phyloP scores from a whole-genome alignment of 345 rosid genomes.

The Populus davidiana region DNA sequence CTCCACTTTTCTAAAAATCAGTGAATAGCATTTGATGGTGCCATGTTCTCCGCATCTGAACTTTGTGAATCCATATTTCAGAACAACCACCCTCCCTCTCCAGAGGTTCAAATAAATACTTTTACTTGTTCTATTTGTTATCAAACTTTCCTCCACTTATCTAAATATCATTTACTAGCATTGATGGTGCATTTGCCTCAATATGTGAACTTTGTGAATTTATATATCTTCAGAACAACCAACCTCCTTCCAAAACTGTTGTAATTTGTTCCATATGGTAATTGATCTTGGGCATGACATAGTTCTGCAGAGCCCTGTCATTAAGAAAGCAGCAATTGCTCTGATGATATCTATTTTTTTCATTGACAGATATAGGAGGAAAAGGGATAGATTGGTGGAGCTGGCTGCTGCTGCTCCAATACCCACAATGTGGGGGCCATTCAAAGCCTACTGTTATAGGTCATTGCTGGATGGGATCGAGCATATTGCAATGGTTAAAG shows the following conservation, averaged over 20 bases:
- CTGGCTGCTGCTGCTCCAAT: conserved; percentile 29
- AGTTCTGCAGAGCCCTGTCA: neutral
- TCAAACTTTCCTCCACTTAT: neutral
- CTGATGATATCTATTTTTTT: neutral
- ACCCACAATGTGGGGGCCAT: conserved; percentile 37
- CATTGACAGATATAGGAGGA: conserved; percentile 24
- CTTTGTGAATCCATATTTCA: neutral
- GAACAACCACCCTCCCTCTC: neutral
- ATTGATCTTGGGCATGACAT: neutral
- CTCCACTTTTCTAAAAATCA: neutral
- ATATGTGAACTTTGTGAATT: neutral
- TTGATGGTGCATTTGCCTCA: neutral
- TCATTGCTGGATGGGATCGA: conserved; percentile 30
- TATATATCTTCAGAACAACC: neutral
- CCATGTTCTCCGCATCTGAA: neutral
- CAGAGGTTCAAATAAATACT: neutral
- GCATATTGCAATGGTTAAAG: conserved; percentile 38
- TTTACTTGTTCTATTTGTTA: neutral
- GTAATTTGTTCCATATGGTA: neutral
- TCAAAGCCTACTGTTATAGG: conserved; percentile 30
- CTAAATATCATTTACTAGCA: neutral
- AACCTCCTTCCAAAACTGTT: neutral
- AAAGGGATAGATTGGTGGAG: conserved; percentile 30
- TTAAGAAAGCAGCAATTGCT: neutral
- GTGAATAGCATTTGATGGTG: neutral